Percentiles rank a stretch among this genome's conserved stretches.
phyloP scores from a whole-genome alignment of 768 basidiomycete genomes.

The Ephemerocybe angulata region DNA sequence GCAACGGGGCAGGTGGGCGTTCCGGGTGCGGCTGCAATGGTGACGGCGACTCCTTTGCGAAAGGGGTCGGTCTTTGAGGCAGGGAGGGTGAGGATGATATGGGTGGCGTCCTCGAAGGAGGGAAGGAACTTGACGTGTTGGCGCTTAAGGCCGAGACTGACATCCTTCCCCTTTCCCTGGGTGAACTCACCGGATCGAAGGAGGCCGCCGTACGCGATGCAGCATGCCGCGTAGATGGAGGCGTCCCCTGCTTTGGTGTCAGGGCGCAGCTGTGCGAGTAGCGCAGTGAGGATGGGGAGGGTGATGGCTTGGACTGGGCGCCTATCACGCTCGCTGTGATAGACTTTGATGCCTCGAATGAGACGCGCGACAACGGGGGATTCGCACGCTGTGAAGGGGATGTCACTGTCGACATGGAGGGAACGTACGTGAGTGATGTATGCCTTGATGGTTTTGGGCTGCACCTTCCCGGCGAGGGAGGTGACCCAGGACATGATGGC shows the following conservation, averaged over 20 bases:
- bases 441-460: conserved; percentile 24
- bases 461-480: conserved; percentile 7
- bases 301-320: conserved; percentile 7
- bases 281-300: conserved; percentile 9
- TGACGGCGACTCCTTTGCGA: background rate
- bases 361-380: conserved; percentile 15
- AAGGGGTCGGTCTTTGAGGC: background rate
- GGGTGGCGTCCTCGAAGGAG: background rate
- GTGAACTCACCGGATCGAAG: conserved; percentile 19
- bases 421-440: conserved; percentile 23
- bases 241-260: background rate
- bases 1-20: background rate
- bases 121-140: background rate
- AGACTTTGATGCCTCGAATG: conserved; percentile 17
- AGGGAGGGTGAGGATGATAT: background rate
- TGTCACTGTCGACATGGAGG: conserved; percentile 21
- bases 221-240: conserved; percentile 11
- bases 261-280: conserved; percentile 1
- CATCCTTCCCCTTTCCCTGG: background rate
- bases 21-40: background rate
- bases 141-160: no score
- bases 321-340: conserved; percentile 12
- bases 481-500: conserved; percentile 22
- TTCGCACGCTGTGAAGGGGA: conserved; percentile 14
- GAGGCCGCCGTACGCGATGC: conserved; percentile 14